These are phyloP conservation scores for Annulohypoxylon stygium DNA, from an alignment of 495 filamentous ascomycete species.

Conservation along the genomic window DNA sequence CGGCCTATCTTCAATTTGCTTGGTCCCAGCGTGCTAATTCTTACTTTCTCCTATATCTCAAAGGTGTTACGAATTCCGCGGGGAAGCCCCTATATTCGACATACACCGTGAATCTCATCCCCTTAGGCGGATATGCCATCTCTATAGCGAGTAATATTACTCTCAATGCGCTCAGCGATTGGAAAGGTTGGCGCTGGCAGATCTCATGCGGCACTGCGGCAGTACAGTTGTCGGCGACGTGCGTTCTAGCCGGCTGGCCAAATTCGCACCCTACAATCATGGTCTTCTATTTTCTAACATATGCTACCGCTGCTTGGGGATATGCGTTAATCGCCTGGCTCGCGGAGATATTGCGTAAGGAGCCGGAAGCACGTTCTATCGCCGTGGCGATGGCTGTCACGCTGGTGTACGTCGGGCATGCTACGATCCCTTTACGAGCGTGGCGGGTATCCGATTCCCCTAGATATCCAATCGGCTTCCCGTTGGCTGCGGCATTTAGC, in stretches of 20 bases:
- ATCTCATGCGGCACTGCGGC: slow-evolving; percentile 23
- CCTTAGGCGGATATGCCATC: slow-evolving; percentile 52
- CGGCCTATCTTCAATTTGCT: slow-evolving; percentile 33
- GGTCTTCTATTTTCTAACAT: slow-evolving; percentile 27
- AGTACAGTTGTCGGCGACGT: slow-evolving; percentile 25
- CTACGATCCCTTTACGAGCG: slow-evolving; percentile 23
- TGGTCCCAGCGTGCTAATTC: slow-evolving; percentile 35
- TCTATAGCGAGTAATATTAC: slow-evolving; percentile 51
- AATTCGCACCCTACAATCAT: slow-evolving; percentile 18
- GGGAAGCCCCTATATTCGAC: slow-evolving; percentile 24
- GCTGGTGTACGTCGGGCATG: slow-evolving; percentile 23
- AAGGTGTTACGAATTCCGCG: slow-evolving; percentile 12
- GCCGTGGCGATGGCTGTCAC: slow-evolving; percentile 29
- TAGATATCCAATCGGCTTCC: slow-evolving; percentile 29
- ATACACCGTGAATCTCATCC: slow-evolving; percentile 48
- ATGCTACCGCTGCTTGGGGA: slow-evolving; percentile 30
- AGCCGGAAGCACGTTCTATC: slow-evolving; percentile 30
- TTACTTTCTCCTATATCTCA: slow-evolving; percentile 27
- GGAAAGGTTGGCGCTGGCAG: slow-evolving; percentile 33
- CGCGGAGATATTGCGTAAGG: slow-evolving; percentile 26
- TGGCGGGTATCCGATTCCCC: slow-evolving; percentile 24
- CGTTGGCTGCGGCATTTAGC: slow-evolving; percentile 6
- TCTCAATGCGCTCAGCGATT: slow-evolving; percentile 26
- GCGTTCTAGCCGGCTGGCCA: slow-evolving; percentile 18
- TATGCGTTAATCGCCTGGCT: slow-evolving; percentile 32